These are phyloP conservation scores for Cryptococcus sp. DNA, from an alignment of 1,284 basidiomycete species.

Conservation along the genomic window DNA sequence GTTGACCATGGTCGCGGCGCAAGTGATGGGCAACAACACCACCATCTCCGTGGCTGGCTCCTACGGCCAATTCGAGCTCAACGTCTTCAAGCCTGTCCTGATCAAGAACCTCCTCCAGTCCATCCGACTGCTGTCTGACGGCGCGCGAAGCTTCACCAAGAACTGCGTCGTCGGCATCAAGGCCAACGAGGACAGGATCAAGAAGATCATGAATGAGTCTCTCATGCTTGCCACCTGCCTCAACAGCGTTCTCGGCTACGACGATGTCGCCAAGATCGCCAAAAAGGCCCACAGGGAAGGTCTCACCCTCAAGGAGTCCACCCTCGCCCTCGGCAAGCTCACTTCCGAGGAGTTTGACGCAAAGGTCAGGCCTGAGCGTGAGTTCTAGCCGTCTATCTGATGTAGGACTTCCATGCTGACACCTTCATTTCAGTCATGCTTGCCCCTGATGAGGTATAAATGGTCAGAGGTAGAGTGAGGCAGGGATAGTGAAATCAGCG, in stretches of 20 bases:
- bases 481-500: too few relatives aligned
- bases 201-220: constrained; percentile 86
- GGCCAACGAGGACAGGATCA: constrained; percentile 93
- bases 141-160: constrained; percentile 90
- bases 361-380: constrained; percentile 86
- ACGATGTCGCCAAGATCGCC: constrained; percentile 92
- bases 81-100: constrained; percentile 99
- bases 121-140: constrained; percentile 90
- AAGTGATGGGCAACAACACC: constrained; percentile 98
- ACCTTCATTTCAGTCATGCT: constrained; percentile 44
- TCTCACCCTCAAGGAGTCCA: constrained; percentile 92
- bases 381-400: constrained; percentile 24
- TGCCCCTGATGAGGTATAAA: constrained; percentile 48
- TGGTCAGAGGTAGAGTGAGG: too few relatives aligned
- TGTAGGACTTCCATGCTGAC: not conserved
- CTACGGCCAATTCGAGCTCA: constrained; percentile 97
- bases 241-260: constrained; percentile 44
- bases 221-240: constrained; percentile 71
- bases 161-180: constrained; percentile 93
- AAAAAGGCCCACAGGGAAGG: constrained; percentile 99
- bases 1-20: constrained; percentile 96
- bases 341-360: constrained; percentile 91
- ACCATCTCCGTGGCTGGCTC: constrained; percentile 89
- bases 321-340: constrained; percentile 81
- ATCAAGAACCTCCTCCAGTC: constrained; percentile 97